Base-by-base conservation (phyloP, 2,329 filamentous ascomycete species). In the Furcasterigmium furcatum region DNA sequence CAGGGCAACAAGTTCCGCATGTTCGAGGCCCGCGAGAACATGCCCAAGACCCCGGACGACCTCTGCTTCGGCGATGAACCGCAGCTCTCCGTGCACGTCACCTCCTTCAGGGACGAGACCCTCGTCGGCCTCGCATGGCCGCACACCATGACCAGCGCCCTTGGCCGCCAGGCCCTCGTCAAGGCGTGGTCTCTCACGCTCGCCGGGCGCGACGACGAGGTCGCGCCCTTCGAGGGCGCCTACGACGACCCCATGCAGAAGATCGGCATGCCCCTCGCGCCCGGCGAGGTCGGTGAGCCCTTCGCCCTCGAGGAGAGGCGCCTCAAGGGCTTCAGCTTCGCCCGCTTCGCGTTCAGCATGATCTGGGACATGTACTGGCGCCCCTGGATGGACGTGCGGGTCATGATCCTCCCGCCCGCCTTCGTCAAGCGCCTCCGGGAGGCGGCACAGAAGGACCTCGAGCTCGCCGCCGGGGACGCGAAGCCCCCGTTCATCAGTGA, bases 81-180 rank as follows among this genome's bases (percentile, higher is more conserved):
- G 1, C 70, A 72, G 52, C 54, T 80, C 5, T 64, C 65, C 4
- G 57, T 80, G 5, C 72, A 76, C 48, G 60, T 79, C 35, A 66
- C 69, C 4, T 66, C 67, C 0, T 80, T 80, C 53, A 55, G 52
- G 4, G 70, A 81, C 46, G 70, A 72, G 0, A 80, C 77, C 0
- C 54, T 80, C 0, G 59, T 80, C 2, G 62, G 64, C 0, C 49
- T 80, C 1, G 59, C 60, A 2, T 76, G 66, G 59, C 67, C 71
- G 2, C 77, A 80, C 54, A 68, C 67, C 0, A 55, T 77, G 6
- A 67, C 70, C 46, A 76, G 79, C 48, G 70, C 62, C 4, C 62
- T 73, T 51, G 74, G 72, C 4, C 62, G 63, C 22, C 52, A 58
- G 3, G 65, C 59, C 1, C 57, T 80, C 8, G 50, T 79, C 4